A percentile compares a stretch with the other conserved stretches of the same genome.
phyloP scores from a whole-genome alignment of 371 early-diverging fungal species.

The Saksenaea vasiformis region DNA sequence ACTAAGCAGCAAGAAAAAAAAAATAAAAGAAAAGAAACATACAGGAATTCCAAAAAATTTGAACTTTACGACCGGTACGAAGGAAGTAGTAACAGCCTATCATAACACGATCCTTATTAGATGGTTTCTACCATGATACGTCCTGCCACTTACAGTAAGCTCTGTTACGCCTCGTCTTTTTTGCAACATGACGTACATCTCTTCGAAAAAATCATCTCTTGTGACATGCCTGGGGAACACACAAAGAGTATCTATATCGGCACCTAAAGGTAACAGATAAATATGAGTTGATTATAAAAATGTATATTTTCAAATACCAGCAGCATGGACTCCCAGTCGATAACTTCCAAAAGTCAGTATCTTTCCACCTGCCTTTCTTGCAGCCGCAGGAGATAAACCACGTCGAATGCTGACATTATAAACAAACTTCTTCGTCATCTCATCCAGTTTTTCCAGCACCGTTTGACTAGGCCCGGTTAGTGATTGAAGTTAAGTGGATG shows the following conservation, averaged over 20 bases:
- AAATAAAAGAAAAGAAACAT: constrained; percentile 28
- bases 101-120: neutral
- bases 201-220: constrained; percentile 94
- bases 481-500: no score
- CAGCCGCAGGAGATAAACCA: constrained; percentile 78
- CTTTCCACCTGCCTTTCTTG: constrained; percentile 92
- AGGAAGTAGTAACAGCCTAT: constrained; percentile 89
- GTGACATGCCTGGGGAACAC: constrained; percentile 94
- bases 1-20: no score
- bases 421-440: constrained; percentile 91
- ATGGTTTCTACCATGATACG: neutral
- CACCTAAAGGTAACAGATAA: constrained; percentile 53
- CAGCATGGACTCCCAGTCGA: constrained; percentile 97
- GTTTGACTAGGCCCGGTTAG: no score
- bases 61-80: constrained; percentile 98
- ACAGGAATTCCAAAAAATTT: constrained; percentile 89
- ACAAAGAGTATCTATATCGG: constrained; percentile 99
- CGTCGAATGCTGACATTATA: constrained; percentile 65
- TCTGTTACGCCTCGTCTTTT: constrained; percentile 87
- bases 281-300: neutral
- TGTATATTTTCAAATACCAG: constrained; percentile 53
- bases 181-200: constrained; percentile 88
- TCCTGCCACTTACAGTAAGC: constrained; percentile 62
- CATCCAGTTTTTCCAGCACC: constrained; percentile 86
- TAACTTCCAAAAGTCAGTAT: constrained; percentile 99